phyloP scores from a whole-genome alignment of 257 asterid species.

The Nicotiana attenuata region DNA sequence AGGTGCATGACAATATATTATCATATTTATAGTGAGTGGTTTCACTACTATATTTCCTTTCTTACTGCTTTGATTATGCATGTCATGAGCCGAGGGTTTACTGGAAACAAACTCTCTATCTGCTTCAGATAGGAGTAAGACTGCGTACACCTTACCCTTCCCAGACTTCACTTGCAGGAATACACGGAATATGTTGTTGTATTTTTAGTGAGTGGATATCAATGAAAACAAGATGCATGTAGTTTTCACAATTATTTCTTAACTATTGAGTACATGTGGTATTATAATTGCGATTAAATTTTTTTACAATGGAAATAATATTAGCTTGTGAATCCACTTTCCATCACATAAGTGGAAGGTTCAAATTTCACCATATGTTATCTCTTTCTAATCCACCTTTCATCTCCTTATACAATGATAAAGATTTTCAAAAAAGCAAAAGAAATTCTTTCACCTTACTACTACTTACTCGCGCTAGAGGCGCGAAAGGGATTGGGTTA shows the following conservation, averaged over 20 bases:
- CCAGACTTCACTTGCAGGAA: fast-evolving
- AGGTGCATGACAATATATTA: no score
- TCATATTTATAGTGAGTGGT: not conserved
- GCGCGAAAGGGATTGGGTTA: no score
- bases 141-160: no score
- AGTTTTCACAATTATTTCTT: not conserved
- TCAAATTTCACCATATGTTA: not conserved
- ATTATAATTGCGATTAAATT: not conserved
- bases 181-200: no score
- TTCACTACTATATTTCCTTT: no score
- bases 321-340: not conserved
- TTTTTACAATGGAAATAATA: not conserved
- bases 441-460: no score
- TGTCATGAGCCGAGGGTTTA: no score
- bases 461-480: no score
- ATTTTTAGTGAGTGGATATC: not conserved
- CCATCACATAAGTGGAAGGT: not conserved
- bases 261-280: not conserved
- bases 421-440: no score
- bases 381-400: not conserved
- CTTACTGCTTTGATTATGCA: no score
- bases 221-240: not conserved
- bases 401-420: not conserved
- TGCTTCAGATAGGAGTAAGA: no score
- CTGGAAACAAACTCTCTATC: fast-evolving